Evolutionary conservation across 2,329 filamentous ascomycete species (phyloP).

Genomic region (Hypoxylon rubiginosum): DNA sequence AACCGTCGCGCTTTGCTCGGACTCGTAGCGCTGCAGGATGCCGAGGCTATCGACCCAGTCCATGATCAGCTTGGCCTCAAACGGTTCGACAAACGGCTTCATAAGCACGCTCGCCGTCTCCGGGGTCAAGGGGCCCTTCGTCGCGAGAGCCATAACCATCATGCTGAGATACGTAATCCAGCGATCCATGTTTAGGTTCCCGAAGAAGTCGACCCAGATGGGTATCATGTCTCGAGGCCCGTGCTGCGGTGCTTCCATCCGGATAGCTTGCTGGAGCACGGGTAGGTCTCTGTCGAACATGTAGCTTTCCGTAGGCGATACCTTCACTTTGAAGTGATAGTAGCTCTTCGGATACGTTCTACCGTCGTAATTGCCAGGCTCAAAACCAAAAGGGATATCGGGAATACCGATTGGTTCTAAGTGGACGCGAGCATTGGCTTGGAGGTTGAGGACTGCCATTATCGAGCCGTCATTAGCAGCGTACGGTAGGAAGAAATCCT

Average conservation of each 20-base stretch:
- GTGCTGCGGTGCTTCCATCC: conserved; percentile 58
- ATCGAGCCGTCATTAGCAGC: conserved; percentile 73
- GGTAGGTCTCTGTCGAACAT: conserved; percentile 65
- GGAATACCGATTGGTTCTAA: conserved; percentile 69
- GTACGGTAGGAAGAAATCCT: conserved; percentile 47
- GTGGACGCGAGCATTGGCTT: conserved; percentile 68
- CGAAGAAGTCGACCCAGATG: conserved; percentile 80
- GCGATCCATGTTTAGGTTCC: conserved; percentile 66
- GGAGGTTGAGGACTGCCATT: conserved; percentile 76
- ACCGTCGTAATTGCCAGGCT: conserved; percentile 78
- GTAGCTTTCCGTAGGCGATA: conserved; percentile 71
- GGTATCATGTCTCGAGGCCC: conserved; percentile 68
- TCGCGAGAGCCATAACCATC: conserved; percentile 73
- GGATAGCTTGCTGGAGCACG: conserved; percentile 54
- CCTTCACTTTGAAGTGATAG: conserved; percentile 73
- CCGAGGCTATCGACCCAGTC: conserved; percentile 70
- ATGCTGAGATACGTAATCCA: conserved; percentile 76
- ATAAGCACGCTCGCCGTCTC: conserved; percentile 68
- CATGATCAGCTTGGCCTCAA: conserved; percentile 71
- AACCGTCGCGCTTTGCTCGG: conserved; percentile 60
- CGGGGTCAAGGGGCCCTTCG: conserved; percentile 69
- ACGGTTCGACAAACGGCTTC: conserved; percentile 70
- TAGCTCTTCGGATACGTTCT: conserved; percentile 75
- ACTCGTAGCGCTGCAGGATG: conserved; percentile 60
- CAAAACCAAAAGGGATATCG: conserved; percentile 76